These are phyloP conservation scores for Senna siamea DNA, from an alignment of 306 rosid species.

Conservation along the genomic window DNA sequence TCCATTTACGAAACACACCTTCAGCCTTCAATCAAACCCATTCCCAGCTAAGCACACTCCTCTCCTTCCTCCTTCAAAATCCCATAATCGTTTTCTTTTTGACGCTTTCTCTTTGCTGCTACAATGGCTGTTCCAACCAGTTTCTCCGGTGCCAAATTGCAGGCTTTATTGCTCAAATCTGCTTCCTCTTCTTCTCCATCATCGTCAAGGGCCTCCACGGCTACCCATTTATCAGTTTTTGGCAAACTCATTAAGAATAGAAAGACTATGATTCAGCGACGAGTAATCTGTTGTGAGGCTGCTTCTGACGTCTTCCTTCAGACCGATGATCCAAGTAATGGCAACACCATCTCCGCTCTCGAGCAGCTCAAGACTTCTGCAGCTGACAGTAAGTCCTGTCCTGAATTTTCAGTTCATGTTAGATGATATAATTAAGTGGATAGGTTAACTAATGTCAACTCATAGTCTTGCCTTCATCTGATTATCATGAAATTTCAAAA, in stretches of 20 bases:
- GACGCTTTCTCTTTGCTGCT: background rate
- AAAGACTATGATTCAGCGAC: slow-evolving; percentile 48
- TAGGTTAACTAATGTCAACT: too few relatives aligned
- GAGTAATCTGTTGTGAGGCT: slow-evolving; percentile 61
- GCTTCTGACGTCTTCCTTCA: slow-evolving; percentile 50
- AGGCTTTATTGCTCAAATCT: slow-evolving; percentile 53
- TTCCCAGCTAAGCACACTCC: background rate
- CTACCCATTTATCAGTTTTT: slow-evolving; percentile 42
- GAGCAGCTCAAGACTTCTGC: slow-evolving; percentile 93
- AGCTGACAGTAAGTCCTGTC: slow-evolving; percentile 62
- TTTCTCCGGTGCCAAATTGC: slow-evolving; percentile 58
- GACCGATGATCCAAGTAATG: slow-evolving; percentile 33
- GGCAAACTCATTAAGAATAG: slow-evolving; percentile 44
- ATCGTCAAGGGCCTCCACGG: slow-evolving; percentile 34
- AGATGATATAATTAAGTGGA: too few relatives aligned
- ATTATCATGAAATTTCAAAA: too few relatives aligned
- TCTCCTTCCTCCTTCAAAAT: background rate
- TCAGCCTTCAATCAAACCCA: too few relatives aligned
- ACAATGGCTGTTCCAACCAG: slow-evolving; percentile 66
- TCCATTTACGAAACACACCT: background rate
- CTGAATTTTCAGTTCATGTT: background rate
- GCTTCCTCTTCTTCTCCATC: slow-evolving; percentile 56
- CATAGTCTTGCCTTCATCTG: too few relatives aligned
- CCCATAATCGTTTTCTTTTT: background rate
- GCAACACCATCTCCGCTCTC: slow-evolving; percentile 61